Percentiles rank a stretch among this genome's conserved stretches.
These are phyloP conservation scores for Cercospora zeae-maydis DNA, from an alignment of 2,329 filamentous ascomycete genomes.

Conservation along the genomic window DNA sequence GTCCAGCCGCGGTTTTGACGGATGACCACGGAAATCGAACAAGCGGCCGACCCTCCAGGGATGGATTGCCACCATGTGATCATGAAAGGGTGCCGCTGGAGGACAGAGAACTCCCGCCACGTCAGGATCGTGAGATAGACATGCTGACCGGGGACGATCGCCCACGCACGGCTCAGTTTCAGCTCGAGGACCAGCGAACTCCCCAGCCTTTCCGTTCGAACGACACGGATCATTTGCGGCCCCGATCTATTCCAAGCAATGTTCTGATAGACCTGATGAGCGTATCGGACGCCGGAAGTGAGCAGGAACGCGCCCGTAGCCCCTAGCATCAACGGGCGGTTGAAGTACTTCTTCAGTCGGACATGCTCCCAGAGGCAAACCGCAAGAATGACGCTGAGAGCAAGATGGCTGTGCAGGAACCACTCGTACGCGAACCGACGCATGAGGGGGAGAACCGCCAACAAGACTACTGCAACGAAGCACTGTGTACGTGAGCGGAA, in stretches of 20 bases:
- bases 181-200: conserved; percentile 1
- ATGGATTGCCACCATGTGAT: not conserved
- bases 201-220: not conserved
- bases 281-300: not conserved
- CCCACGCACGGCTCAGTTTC: not conserved
- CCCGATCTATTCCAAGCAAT: not conserved
- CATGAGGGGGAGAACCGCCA: not conserved
- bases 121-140: conserved; percentile 1
- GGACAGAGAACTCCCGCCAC: not conserved
- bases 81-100: conserved; percentile 1
- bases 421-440: conserved; percentile 3
- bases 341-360: not conserved
- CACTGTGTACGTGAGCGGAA: conserved; percentile 1
- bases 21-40: not conserved
- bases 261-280: not conserved
- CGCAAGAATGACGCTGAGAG: not conserved
- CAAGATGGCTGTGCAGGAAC: conserved; percentile 2
- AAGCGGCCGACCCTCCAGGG: not conserved
- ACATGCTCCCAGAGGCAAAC: not conserved
- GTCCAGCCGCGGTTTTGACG: not conserved
- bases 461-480: not conserved
- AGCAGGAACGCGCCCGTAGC: not conserved
- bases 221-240: not conserved
- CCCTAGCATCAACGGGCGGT: not conserved
- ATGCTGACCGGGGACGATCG: not conserved